Percentiles rank a stretch among this genome's conserved stretches.
phyloP scores from a whole-genome alignment of 768 basidiomycete species.

The Rhodotorula kratochvilovae region DNA sequence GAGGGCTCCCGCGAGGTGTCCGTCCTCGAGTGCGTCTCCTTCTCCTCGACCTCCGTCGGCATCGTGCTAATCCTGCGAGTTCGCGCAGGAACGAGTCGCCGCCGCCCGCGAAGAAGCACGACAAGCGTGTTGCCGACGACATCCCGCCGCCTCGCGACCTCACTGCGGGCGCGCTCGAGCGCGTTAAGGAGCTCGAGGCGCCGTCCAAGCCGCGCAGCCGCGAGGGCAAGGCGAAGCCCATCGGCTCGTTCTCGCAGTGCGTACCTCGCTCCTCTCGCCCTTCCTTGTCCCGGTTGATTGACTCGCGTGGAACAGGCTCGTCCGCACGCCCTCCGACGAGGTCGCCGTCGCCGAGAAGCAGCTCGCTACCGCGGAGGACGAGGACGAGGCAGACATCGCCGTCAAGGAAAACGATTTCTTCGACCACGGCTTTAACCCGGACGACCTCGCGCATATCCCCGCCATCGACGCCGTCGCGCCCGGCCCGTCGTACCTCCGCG shows the following conservation, averaged over 20 bases:
- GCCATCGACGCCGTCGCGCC: not conserved
- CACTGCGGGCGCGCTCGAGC: not conserved
- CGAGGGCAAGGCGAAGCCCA: not conserved
- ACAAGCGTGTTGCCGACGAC: conserved; percentile 15
- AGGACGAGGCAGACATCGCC: not conserved
- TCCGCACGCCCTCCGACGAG: not conserved
- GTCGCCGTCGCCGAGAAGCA: not conserved
- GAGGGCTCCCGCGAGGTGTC: not conserved
- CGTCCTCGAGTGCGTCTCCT: not conserved
- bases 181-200: not conserved
- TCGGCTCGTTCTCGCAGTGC: conserved; percentile 3
- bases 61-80: not conserved
- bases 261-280: not conserved
- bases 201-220: not conserved
- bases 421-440: not conserved
- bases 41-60: not conserved
- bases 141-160: conserved; percentile 5
- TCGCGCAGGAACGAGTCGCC: not conserved
- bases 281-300: not conserved
- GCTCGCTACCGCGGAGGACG: not conserved
- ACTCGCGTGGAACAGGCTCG: not conserved
- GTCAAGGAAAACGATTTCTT: not conserved
- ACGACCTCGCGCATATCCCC: not conserved
- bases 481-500: not conserved
- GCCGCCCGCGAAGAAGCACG: not conserved